These are phyloP conservation scores for Akanthomyces muscarius DNA, from an alignment of 2,329 filamentous ascomycete species.

Conservation along the genomic window DNA sequence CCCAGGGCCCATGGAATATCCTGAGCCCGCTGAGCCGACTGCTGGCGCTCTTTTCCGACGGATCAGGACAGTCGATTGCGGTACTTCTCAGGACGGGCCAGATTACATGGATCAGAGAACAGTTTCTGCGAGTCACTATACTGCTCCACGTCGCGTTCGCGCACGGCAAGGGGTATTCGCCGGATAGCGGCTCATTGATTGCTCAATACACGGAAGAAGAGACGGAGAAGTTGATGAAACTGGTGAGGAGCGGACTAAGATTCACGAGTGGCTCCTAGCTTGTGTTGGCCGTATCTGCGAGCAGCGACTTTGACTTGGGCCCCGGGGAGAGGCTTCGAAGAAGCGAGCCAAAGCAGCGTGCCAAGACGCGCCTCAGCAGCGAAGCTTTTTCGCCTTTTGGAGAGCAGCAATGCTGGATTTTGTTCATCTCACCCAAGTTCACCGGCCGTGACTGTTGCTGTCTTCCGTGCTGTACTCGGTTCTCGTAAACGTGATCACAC, in stretches of 20 bases:
- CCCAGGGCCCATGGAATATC: neutral
- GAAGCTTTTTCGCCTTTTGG: no score
- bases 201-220: neutral
- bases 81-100: neutral
- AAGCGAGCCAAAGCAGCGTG: no score
- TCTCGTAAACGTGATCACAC: neutral
- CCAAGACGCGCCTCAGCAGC: no score
- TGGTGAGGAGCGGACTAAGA: neutral
- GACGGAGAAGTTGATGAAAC: neutral
- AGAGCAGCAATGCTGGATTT: no score
- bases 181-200: neutral
- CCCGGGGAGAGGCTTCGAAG: no score
- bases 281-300: no score
- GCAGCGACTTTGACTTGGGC: no score
- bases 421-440: no score
- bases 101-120: neutral
- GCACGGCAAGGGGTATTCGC: neutral
- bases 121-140: slow-evolving; percentile 2
- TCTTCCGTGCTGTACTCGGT: no score
- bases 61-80: neutral
- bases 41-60: neutral
- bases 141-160: neutral
- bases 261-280: neutral
- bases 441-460: no score
- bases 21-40: neutral